Evolutionary conservation across 78 protist species (phyloP).

Genomic region (Polysphondylium violaceum): DNA sequence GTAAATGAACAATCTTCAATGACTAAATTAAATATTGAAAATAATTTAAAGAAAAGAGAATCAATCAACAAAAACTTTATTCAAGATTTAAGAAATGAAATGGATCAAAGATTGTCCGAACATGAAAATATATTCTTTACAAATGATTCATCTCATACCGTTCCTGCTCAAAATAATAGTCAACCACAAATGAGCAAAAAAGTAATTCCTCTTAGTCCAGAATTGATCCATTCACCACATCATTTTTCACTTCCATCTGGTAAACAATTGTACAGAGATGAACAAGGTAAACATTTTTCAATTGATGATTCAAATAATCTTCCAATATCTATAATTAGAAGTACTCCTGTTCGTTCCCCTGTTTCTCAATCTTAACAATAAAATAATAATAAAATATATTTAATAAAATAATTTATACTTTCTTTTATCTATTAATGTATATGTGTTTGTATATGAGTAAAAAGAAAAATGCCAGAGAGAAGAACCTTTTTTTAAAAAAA

Average conservation of each 20-base stretch:
- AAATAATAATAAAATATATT: too few species aligned
- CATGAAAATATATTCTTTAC: not conserved
- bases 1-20: not conserved
- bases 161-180: slow-evolving; percentile 2
- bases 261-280: slow-evolving; percentile 35
- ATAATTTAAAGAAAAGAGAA: not conserved
- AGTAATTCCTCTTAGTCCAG: slow-evolving; percentile 29
- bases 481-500: too few species aligned
- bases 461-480: too few species aligned
- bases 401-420: too few species aligned
- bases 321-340: too few species aligned
- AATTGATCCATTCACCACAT: slow-evolving; percentile 54
- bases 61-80: slow-evolving; percentile 9
- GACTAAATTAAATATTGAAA: slow-evolving; percentile 21
- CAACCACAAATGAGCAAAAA: not conserved
- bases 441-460: too few species aligned
- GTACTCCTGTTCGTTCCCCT: too few species aligned
- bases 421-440: too few species aligned
- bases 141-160: slow-evolving; percentile 23
- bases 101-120: slow-evolving; percentile 19
- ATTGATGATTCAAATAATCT: slow-evolving; percentile 38
- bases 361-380: too few species aligned
- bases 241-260: not conserved
- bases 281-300: slow-evolving; percentile 58
- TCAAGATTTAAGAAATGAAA: slow-evolving; percentile 18